Conservation (phyloP, 75 land plant species). For the Azolla pinnata region DNA sequence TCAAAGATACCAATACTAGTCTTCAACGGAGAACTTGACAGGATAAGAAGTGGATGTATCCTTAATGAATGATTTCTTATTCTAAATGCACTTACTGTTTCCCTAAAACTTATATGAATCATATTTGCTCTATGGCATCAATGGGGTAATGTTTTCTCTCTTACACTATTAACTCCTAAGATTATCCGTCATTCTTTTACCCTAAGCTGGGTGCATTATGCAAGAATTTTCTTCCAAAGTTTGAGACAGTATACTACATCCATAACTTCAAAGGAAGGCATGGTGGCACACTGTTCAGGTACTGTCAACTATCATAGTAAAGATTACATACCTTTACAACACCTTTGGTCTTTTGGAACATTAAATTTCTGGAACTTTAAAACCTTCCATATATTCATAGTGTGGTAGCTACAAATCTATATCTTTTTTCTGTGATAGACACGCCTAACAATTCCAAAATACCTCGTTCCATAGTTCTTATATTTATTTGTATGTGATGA, state of each 20-base stretch:
- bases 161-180: conserved; percentile 21
- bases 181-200: conserved; percentile 95
- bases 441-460: neutral
- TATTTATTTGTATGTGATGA: neutral
- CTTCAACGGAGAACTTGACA: conserved; percentile 93
- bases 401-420: neutral
- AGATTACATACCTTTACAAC: no score
- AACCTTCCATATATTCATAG: neutral
- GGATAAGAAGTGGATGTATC: conserved; percentile 99
- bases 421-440: neutral
- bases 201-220: conserved; percentile 86
- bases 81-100: no score
- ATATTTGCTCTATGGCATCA: conserved; percentile 5
- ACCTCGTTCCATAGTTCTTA: neutral
- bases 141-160: neutral
- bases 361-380: neutral
- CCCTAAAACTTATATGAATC: no score
- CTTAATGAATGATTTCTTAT: no score
- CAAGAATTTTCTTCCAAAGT: conserved; percentile 64
- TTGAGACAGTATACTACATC: conserved; percentile 92
- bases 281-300: conserved; percentile 94
- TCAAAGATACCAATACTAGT: conserved; percentile 62
- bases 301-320: no score
- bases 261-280: conserved; percentile 86
- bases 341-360: neutral